Percentiles rank a stretch among this genome's conserved stretches.
Evolutionary conservation across 345 rosid genomes (phyloP).

Genomic region (Cardiospermum halicacabum): DNA sequence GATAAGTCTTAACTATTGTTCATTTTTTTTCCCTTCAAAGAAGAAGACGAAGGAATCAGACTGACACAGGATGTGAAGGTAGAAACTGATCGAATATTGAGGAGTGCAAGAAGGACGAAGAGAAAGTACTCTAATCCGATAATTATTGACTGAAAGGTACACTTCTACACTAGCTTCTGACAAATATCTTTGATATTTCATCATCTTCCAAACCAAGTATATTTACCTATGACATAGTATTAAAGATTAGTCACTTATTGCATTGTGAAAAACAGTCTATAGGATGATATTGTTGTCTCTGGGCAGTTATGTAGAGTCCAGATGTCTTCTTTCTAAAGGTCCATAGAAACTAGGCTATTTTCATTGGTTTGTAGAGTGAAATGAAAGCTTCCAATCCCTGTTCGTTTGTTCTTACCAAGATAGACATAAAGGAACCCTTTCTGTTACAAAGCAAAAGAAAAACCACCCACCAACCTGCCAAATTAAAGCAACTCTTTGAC

Average conservation of each 20-base stretch:
- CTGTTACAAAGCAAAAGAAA: background rate
- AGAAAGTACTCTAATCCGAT: slow-evolving; percentile 53
- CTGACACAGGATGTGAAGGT: slow-evolving; percentile 45
- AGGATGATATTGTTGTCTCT: background rate
- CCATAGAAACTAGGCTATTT: background rate
- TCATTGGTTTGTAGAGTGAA: background rate
- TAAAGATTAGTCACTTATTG: background rate
- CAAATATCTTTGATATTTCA: background rate
- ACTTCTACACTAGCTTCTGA: background rate
- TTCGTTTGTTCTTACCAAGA: slow-evolving; percentile 4
- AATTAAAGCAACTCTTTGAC: background rate
- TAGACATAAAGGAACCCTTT: background rate
- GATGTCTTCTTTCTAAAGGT: background rate
- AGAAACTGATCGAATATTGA: slow-evolving; percentile 62
- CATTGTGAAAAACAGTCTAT: background rate
- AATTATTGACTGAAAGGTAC: slow-evolving; percentile 67
- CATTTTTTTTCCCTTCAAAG: too few species aligned
- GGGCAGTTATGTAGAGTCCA: background rate
- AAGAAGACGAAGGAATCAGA: slow-evolving; percentile 23
- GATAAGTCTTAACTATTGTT: too few species aligned
- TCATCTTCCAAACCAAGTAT: background rate
- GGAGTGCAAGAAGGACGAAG: slow-evolving; percentile 73
- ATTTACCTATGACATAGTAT: background rate
- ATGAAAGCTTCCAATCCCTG: slow-evolving; percentile 1
- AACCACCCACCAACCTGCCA: background rate